Evolutionary conservation across 768 basidiomycete species (phyloP), one percentile per base, ranked within the genome.

Genomic region (Clavulina sp.): DNA sequence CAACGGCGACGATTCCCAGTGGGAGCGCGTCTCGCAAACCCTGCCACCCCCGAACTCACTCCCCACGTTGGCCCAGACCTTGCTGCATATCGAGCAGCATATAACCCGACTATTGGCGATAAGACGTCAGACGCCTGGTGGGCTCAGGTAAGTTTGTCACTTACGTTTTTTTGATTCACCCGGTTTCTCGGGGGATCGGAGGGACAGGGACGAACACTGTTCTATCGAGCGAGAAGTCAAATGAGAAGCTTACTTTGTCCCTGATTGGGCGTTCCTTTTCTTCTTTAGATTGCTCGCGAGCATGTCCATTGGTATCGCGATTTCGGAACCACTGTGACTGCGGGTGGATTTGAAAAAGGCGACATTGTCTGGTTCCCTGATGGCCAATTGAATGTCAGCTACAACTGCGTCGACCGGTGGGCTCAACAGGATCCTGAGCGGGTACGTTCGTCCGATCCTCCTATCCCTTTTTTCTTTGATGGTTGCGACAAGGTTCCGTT

Each of bases 391-490:
- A 95, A 92, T 61, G 93, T 82, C 1, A 78, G 87, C 5, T 97
- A 97, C 73, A 99, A 99, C 67, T 93, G 89, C 61, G 87, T 99
- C 48, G 95, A 99, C 65, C 78, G 93, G 52, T 92, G 88, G 81
- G 93, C 87, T 13, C 89, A 82, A 70, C 76, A 79, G 62, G 69
- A 91, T 60, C 95, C 93, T 0, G 69, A 95, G 64, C 69, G 68
- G 61, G 65, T 64, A 38, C 31, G n/a, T n/a, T 26, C 49, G 46
- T 21, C n/a, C 41, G n/a, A 21, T 16, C 29, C 29, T 7, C 48
- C 32, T 13, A 9, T 23, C 24, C 9, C 24, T 9, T 40, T 30
- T 36, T 7, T 19, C 19, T 31, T 13, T 19, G n/a, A 9, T 52
- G 28, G 7, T 32, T n/a, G n/a, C 31, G 9, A 23, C 2, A 7